A percentile compares a stretch with the other conserved stretches of the same genome.
Conservation (phyloP, 371 early-diverging fungal species). For the Mucor mucedo region DNA sequence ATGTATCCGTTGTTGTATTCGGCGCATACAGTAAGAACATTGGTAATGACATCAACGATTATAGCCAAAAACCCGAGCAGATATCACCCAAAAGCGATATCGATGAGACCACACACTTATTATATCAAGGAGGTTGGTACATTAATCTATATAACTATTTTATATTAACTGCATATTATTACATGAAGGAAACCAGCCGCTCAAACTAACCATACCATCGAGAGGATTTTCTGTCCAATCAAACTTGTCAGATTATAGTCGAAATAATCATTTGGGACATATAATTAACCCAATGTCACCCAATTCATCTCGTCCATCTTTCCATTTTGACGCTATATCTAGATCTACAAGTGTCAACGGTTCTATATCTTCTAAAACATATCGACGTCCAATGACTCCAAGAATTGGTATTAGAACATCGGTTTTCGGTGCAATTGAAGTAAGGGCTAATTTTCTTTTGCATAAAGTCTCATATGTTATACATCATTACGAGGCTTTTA, state of each 20-base stretch:
- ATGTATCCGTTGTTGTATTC: conserved; percentile 59
- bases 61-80: neutral
- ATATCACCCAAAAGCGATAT: neutral
- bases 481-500: neutral
- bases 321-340: conserved; percentile 34
- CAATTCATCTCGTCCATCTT: conserved; percentile 29
- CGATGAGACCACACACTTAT: conserved; percentile 11
- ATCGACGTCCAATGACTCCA: conserved; percentile 48
- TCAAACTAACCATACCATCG: conserved; percentile 34
- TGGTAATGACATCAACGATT: neutral
- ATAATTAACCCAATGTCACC: conserved; percentile 42
- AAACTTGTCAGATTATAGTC: conserved; percentile 24
- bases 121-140: neutral
- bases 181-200: conserved; percentile 25
- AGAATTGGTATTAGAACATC: conserved; percentile 54
- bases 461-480: neutral
- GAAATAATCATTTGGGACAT: conserved; percentile 36
- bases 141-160: neutral
- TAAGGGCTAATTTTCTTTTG: conserved; percentile 16
- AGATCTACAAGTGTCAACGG: conserved; percentile 38
- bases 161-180: neutral
- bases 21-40: conserved; percentile 22
- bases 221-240: conserved; percentile 29
- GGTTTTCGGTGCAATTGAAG: conserved; percentile 56
- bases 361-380: conserved; percentile 30